These are phyloP conservation scores for Scleromitrula shiraiana DNA, from an alignment of 2,329 filamentous ascomycete genomes.

Conservation along the genomic window DNA sequence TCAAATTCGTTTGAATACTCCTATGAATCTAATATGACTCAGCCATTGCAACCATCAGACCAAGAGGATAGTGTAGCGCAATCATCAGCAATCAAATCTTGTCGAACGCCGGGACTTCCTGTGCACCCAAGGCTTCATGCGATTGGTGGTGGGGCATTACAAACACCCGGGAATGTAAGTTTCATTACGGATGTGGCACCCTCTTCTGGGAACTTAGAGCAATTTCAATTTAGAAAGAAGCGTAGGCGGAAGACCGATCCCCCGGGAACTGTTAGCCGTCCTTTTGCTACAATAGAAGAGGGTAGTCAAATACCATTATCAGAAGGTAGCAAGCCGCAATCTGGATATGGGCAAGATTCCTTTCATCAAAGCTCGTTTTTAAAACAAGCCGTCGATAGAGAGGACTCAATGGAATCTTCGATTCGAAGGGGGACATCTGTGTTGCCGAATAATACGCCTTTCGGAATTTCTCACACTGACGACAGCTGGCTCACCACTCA, in stretches of 20 bases:
- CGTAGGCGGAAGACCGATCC: neutral
- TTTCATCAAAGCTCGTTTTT: neutral
- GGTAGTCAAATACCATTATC: neutral
- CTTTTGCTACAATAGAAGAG: neutral
- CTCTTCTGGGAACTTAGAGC: constrained; percentile 25
- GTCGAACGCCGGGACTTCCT: neutral
- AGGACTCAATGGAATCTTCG: neutral
- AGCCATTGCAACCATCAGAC: neutral
- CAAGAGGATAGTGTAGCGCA: neutral
- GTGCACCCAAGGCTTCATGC: neutral
- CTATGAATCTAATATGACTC: neutral
- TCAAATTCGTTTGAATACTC: neutral
- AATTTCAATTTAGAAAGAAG: constrained; percentile 25
- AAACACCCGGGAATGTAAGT: constrained; percentile 14
- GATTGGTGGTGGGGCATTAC: neutral
- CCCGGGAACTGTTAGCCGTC: neutral
- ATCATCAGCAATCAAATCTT: neutral
- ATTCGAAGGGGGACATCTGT: neutral
- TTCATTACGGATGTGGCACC: constrained; percentile 27
- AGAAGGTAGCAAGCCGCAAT: neutral
- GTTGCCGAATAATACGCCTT: neutral
- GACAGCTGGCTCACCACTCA: constrained; percentile 8
- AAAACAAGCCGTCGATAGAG: neutral
- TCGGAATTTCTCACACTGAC: neutral
- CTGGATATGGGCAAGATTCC: neutral